Base-by-base conservation (phyloP, 441 rosid genomes). In the Adansonia rubrostipa region DNA sequence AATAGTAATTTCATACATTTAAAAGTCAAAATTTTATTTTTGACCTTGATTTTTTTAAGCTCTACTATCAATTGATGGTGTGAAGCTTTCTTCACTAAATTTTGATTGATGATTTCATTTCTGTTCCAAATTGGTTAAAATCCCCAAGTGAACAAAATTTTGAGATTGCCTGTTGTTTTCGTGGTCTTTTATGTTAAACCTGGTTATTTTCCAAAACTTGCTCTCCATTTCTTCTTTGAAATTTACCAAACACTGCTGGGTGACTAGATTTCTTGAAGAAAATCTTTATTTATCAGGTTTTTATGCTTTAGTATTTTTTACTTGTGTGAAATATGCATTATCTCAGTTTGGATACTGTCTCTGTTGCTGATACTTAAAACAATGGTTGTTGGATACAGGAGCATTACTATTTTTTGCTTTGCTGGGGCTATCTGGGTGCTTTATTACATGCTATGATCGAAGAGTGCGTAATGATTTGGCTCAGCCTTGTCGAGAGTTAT, bases 381-480 rank as follows among this genome's bases (percentile, higher is more conserved):
- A 47, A 53, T 45, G 44, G 15, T 60, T 81, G 51, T 48, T 62
- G 61, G 19, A 45, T 62, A 42, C 95, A 97, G 99, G 99, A 79
- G 99, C 99, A 61, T 85, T 97, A 45, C 84, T 95, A 40, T 95
- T 97, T 84, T 95, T 97, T 78, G 99, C 99, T 83, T 87, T 97
- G 86, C 88, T 97, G 95, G 99, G 99, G 75, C 87, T 97, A 71
- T 97, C 99, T 66, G 99, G 99, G 65, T 97, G 99, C 91, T 90
- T 97, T 87, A 95, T 97, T 81, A 97, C 99, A 71, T 95, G 98
- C 86, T 97, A 97, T 77, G 99, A 97, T 81, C 91, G 97, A 68
- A 93, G 99, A 86, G 99, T 97, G 78, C 94, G 99, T 71, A 95
- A 82, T 89, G 99, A 95, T 87, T 87, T 95, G 87, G 99, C 98